These are phyloP conservation scores for Calonectria honghensis DNA, from an alignment of 2,329 filamentous ascomycete species.

Conservation along the genomic window DNA sequence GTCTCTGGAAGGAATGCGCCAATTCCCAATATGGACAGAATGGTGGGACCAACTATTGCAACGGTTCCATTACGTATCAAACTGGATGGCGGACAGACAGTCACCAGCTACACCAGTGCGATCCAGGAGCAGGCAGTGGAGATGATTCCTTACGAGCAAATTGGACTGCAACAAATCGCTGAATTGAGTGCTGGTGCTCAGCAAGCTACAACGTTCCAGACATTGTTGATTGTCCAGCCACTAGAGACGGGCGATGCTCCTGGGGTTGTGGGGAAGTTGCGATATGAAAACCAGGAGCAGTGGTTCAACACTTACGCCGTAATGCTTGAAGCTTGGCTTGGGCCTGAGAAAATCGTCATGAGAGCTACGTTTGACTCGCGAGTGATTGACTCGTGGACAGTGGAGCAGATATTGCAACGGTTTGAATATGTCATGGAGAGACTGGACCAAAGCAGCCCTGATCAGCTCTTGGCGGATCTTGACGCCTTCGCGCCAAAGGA, in stretches of 20 bases:
- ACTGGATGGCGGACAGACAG: background rate
- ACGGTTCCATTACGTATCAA: background rate
- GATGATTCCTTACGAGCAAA: conserved; percentile 12
- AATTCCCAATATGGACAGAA: background rate
- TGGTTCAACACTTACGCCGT: conserved; percentile 19
- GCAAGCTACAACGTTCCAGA: conserved; percentile 3
- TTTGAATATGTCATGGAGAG: background rate
- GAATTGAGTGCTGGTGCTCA: background rate
- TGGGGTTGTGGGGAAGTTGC: background rate
- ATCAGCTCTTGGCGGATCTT: background rate
- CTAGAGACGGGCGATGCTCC: background rate
- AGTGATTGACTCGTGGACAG: conserved; percentile 6
- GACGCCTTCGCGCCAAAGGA: conserved; percentile 34
- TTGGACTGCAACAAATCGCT: background rate
- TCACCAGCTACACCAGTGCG: background rate
- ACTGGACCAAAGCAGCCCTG: background rate
- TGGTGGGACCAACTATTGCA: conserved; percentile 5
- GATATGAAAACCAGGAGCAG: conserved; percentile 11
- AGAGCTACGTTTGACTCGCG: conserved; percentile 15
- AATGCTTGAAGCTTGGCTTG: conserved; percentile 2
- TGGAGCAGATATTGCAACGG: background rate
- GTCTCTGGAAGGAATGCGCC: conserved; percentile 19
- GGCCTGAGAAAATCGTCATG: background rate
- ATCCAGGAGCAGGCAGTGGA: background rate
- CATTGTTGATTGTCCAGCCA: background rate